Percentiles rank a stretch among this genome's conserved stretches.
Conservation (phyloP, 495 filamentous ascomycete genomes). For the Melanomma pulvis-pyrius region DNA sequence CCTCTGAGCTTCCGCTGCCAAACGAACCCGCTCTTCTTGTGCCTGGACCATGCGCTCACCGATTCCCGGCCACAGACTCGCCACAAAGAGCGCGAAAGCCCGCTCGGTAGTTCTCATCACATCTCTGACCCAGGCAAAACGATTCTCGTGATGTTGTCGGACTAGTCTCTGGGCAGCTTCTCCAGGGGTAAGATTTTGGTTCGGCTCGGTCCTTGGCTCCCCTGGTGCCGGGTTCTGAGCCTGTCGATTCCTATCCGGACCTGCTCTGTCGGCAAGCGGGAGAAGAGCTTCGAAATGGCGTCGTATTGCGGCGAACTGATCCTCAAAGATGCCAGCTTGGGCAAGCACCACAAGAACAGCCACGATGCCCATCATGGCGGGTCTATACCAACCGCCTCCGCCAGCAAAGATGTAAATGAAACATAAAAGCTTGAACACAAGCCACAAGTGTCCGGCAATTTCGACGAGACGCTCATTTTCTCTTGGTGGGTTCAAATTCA, state of each 20-base stretch:
- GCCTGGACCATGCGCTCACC: conserved; percentile 78
- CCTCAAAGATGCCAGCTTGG: conserved; percentile 65
- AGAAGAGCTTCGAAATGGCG: conserved; percentile 74
- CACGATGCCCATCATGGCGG: conserved; percentile 63
- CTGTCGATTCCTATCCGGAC: neutral
- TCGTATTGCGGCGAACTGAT: conserved; percentile 62
- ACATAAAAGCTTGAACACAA: conserved; percentile 72
- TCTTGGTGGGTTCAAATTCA: conserved; percentile 16
- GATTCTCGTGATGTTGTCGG: conserved; percentile 51
- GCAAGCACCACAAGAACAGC: conserved; percentile 64
- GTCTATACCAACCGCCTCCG: conserved; percentile 71
- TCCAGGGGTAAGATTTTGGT: conserved; percentile 52
- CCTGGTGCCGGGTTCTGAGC: neutral
- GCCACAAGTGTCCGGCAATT: conserved; percentile 61
- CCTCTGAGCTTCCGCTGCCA: conserved; percentile 30
- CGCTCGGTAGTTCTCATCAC: conserved; percentile 68
- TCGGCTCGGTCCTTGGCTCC: neutral
- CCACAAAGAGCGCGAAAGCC: conserved; percentile 78
- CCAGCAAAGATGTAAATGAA: conserved; percentile 81
- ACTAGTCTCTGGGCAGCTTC: conserved; percentile 60
- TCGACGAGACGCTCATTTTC: conserved; percentile 22
- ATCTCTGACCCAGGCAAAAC: conserved; percentile 58
- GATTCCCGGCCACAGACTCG: conserved; percentile 81
- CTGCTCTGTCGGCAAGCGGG: conserved; percentile 48
- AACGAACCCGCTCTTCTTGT: conserved; percentile 53